Evolutionary conservation across 2,329 filamentous ascomycete species (phyloP).

Genomic region (Neonectria hederae): DNA sequence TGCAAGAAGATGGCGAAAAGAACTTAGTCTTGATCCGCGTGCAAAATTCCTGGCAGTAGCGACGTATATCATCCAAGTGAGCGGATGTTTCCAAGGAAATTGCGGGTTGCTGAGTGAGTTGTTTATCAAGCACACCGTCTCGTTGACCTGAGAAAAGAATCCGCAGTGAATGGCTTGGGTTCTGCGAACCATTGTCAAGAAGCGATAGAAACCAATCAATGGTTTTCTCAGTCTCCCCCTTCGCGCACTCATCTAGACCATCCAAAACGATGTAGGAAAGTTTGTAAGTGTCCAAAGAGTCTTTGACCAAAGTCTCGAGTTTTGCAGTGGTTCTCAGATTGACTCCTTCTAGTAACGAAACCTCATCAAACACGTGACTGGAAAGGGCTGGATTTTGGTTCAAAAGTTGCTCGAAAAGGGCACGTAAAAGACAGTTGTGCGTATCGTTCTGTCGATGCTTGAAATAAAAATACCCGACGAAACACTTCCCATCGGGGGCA

Average conservation of each 20-base stretch:
- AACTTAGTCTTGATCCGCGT: no score
- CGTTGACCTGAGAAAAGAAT: conserved; percentile 23
- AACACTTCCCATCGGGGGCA: not conserved
- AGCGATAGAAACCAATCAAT: no score
- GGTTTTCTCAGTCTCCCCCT: not conserved
- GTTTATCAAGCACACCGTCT: conserved; percentile 7
- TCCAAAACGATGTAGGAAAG: conserved; percentile 12
- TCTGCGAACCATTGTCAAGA: no score
- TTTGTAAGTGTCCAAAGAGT: not conserved
- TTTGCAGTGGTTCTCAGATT: conserved; percentile 4
- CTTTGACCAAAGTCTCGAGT: not conserved
- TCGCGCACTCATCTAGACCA: conserved; percentile 21
- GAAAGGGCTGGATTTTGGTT: not conserved
- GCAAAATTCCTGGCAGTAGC: conserved; percentile 1
- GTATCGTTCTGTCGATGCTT: not conserved
- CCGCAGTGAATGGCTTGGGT: not conserved
- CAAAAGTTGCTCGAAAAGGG: conserved; percentile 9
- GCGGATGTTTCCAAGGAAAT: conserved; percentile 20
- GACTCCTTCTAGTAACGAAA: not conserved
- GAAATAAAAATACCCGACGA: conserved; percentile 22
- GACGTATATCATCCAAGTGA: conserved; percentile 16
- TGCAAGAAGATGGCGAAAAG: no score
- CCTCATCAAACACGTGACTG: not conserved
- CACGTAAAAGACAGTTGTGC: conserved; percentile 4
- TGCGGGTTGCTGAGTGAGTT: conserved; percentile 6